A percentile compares a stretch with the other conserved stretches of the same genome.
Evolutionary conservation across 2,329 filamentous ascomycete genomes (phyloP).

Genomic region (Byssochlamys sp.): DNA sequence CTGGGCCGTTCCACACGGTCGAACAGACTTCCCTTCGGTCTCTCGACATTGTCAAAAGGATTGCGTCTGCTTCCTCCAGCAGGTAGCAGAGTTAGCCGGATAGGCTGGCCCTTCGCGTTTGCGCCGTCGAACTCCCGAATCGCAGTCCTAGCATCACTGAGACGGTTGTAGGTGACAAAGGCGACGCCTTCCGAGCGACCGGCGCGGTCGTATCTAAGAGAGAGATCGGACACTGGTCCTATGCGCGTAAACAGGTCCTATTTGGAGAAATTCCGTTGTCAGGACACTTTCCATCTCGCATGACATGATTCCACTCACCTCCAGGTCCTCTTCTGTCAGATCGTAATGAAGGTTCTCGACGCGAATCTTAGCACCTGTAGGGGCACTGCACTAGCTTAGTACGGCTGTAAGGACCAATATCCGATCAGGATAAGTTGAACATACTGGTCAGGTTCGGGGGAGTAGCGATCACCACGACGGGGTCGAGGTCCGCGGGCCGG

Average conservation of each 20-base stretch:
- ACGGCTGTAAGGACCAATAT: background rate
- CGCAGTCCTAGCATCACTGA: constrained; percentile 63
- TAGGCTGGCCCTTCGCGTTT: constrained; percentile 82
- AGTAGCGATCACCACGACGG: constrained; percentile 24
- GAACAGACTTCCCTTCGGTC: constrained; percentile 53
- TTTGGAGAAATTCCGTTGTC: background rate
- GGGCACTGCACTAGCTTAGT: constrained; percentile 34
- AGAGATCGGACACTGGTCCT: constrained; percentile 58
- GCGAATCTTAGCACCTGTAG: constrained; percentile 59
- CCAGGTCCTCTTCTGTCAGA: constrained; percentile 70
- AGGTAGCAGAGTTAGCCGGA: constrained; percentile 61
- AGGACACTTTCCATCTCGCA: background rate
- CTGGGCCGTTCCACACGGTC: constrained; percentile 47
- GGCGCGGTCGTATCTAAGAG: constrained; percentile 73
- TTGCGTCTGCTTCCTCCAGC: constrained; percentile 30
- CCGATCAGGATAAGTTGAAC: constrained; percentile 5
- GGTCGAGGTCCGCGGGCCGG: constrained; percentile 35
- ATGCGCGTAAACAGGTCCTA: constrained; percentile 75
- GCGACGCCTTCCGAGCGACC: constrained; percentile 79
- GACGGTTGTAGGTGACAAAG: constrained; percentile 66
- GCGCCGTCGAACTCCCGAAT: constrained; percentile 76
- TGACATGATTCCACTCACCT: constrained; percentile 43
- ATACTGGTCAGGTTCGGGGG: constrained; percentile 29
- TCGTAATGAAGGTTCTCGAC: constrained; percentile 92
- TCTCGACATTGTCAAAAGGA: constrained; percentile 42